Evolutionary conservation across 2,329 filamentous ascomycete genomes (phyloP).

Genomic region (Nemania sp.): DNA sequence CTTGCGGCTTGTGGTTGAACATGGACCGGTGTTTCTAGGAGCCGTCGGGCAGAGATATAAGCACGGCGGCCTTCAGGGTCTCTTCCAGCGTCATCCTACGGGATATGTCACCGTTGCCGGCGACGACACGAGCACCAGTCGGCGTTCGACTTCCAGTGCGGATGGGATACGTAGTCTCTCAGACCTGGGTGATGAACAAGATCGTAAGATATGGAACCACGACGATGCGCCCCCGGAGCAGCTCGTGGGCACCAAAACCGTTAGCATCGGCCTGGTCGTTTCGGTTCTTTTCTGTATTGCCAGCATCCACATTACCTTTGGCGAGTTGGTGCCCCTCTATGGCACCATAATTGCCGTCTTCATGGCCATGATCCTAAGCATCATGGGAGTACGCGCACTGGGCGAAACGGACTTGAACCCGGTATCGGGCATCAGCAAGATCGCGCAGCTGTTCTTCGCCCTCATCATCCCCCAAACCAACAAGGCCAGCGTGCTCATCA

Average conservation of each 20-base stretch:
- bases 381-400: conserved; percentile 72
- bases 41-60: conserved; percentile 30
- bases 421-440: conserved; percentile 93
- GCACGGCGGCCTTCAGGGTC: conserved; percentile 28
- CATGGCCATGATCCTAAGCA: conserved; percentile 77
- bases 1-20: conserved; percentile 62
- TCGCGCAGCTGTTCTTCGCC: conserved; percentile 94
- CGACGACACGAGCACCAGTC: conserved; percentile 31
- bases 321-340: conserved; percentile 76
- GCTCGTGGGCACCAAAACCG: conserved; percentile 72
- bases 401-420: conserved; percentile 93
- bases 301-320: conserved; percentile 83
- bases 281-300: conserved; percentile 80
- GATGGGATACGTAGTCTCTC: conserved; percentile 21
- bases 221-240: conserved; percentile 85
- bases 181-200: conserved; percentile 28
- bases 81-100: conserved; percentile 30
- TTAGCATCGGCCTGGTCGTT: conserved; percentile 73
- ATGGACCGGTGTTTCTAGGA: conserved; percentile 42
- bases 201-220: conserved; percentile 51
- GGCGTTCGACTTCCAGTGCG: conserved; percentile 15
- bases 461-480: conserved; percentile 80
- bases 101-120: conserved; percentile 34
- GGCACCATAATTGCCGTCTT: conserved; percentile 79
- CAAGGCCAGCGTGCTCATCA: conserved; percentile 89